These are phyloP conservation scores for Blastomyces gilchristii DNA, from an alignment of 2,329 filamentous ascomycete species.

Conservation along the genomic window DNA sequence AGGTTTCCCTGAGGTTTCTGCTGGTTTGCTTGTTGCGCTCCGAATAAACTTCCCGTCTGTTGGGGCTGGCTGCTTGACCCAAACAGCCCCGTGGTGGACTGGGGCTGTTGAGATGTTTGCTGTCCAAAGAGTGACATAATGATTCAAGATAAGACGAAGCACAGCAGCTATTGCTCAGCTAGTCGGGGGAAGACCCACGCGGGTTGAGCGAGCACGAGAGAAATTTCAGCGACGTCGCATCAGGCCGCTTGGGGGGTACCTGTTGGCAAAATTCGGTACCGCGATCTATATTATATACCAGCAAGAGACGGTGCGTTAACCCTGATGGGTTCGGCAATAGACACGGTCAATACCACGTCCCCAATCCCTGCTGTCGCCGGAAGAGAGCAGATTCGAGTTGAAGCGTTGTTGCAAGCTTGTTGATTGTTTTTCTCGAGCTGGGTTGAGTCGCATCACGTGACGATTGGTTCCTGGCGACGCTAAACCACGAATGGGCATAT, in stretches of 20 bases:
- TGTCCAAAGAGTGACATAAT: conserved; percentile 15
- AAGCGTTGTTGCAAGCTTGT: not conserved
- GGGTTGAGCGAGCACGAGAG: not conserved
- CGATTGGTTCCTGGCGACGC: not conserved
- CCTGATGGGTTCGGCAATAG: not conserved
- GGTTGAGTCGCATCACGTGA: conserved; percentile 1
- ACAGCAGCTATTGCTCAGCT: not conserved
- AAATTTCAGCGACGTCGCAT: not conserved
- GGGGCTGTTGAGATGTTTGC: conserved; percentile 12
- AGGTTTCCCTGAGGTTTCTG: conserved; percentile 16
- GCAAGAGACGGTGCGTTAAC: not conserved
- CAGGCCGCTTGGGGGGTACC: not conserved
- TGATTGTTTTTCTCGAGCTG: conserved; percentile 8
- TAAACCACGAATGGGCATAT: not conserved
- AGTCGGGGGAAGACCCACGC: not conserved
- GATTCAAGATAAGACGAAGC: not conserved
- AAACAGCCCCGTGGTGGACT: conserved; percentile 9
- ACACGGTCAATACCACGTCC: not conserved
- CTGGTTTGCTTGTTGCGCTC: not conserved
- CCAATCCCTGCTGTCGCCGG: not conserved
- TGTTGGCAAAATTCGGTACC: not conserved
- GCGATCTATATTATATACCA: not conserved
- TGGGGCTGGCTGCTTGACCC: conserved; percentile 14
- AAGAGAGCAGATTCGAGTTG: not conserved
- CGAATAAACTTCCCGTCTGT: conserved; percentile 12